These are phyloP conservation scores for Trametes villosa DNA, from an alignment of 768 basidiomycete species.

Conservation along the genomic window DNA sequence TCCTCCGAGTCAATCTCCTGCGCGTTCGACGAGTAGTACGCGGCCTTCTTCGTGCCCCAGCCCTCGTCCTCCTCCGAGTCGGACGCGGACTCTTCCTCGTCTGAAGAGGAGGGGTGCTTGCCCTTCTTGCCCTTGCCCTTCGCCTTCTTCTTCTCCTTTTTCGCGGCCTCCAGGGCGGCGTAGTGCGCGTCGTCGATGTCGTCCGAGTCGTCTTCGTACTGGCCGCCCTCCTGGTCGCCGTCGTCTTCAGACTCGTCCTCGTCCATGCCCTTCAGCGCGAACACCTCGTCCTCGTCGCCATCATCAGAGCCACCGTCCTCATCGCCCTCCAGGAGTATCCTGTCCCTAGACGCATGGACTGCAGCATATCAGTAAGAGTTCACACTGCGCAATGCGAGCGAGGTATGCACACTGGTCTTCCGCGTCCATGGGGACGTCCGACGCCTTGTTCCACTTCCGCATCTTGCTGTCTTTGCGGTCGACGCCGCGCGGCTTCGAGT, in stretches of 20 bases:
- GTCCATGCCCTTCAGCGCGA: constrained; percentile 66
- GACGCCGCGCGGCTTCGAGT: constrained; percentile 49
- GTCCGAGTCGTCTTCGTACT: constrained; percentile 39
- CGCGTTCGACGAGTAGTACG: constrained; percentile 89
- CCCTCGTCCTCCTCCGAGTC: constrained; percentile 57
- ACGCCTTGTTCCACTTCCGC: constrained; percentile 66
- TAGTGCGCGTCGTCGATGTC: constrained; percentile 33
- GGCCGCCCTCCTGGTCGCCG: constrained; percentile 49
- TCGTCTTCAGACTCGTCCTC: constrained; percentile 41
- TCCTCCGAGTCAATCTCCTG: constrained; percentile 81
- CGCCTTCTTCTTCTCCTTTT: constrained; percentile 20
- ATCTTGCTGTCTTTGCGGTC: constrained; percentile 57
- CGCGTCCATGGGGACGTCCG: constrained; percentile 76
- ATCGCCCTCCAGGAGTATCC: constrained; percentile 75
- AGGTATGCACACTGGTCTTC: constrained; percentile 73
- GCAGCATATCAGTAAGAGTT: background rate
- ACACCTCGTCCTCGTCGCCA: constrained; percentile 81
- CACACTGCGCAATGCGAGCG: background rate
- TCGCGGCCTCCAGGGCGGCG: constrained; percentile 29
- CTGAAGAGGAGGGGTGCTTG: too few species aligned
- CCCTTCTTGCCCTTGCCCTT: constrained; percentile 33
- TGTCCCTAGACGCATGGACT: constrained; percentile 80
- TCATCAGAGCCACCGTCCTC: constrained; percentile 51
- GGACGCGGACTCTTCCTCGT: constrained; percentile 6
- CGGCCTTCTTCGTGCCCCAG: constrained; percentile 81